Base-by-base conservation (phyloP, 1,284 basidiomycete genomes). In the Apiotrichum sp. region DNA sequence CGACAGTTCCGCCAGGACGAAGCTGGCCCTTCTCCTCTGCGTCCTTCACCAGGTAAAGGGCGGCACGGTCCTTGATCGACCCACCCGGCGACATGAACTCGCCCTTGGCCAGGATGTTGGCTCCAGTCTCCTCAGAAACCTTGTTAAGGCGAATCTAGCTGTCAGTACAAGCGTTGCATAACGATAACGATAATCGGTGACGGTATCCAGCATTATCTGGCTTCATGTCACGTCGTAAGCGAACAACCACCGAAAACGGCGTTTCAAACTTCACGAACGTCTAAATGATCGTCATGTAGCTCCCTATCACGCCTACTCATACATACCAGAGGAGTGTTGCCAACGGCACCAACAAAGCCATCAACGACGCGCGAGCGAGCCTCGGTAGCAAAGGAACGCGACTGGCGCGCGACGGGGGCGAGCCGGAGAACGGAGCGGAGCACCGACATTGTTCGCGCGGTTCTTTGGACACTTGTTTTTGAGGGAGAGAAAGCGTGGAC, bases 21-120 rank as follows among this genome's bases (percentile, higher is more conserved):
- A 98, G 82, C 38, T 78, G 70, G 36, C 70, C 93, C 66, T 83
- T 82, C 70, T 86, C 81, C 78, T 98, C 95, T 3, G 96, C 96
- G 73, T 96, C 87, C 61, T 80, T 81, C 53, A 99, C 80, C 53
- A 99, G 82, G 58, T 88, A 93, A 22, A 98, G 82, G 0, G 95
- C 95, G 41, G 95, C 95, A 57, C 95, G 86, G 74, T 99, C 95
- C 78, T 99, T 99, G 68, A 99, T 92, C 64, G 90, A 93, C 45
- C 96, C 96, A n/a, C 96, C 96, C 0, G 96, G 96, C 68, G 97
- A 96, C 80, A 96, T 92, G 73, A 98, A 95, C 78, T 98, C 95
- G 49, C 93, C 92, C 75, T 98, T 98, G 45, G 89, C 95, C 60
- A 87, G 85, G 59, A 98, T 91, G 58, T 86, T 85, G 60, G 85